Conservation (phyloP, 768 basidiomycete genomes). For the Tulasnella sp. region DNA sequence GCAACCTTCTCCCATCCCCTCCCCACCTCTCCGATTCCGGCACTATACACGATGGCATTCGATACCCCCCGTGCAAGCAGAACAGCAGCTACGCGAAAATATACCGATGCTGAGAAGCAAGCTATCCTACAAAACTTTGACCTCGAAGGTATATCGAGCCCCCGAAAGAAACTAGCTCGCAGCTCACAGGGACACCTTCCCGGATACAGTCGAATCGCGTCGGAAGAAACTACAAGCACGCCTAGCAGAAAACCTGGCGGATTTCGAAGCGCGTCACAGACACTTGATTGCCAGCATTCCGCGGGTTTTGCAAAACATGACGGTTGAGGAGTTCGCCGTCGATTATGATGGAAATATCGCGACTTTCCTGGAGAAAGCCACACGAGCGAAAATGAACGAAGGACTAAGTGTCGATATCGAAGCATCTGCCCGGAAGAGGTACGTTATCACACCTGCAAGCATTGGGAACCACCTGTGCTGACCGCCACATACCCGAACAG, state of each 20-base stretch:
- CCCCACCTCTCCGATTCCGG: background rate
- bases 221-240: slow-evolving; percentile 10
- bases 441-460: background rate
- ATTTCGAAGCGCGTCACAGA: slow-evolving; percentile 28
- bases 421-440: slow-evolving; percentile 30
- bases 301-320: slow-evolving; percentile 28
- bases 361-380: slow-evolving; percentile 18
- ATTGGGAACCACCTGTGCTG: background rate
- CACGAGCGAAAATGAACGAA: slow-evolving; percentile 24
- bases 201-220: slow-evolving; percentile 25
- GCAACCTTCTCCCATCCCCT: background rate
- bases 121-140: slow-evolving; percentile 29
- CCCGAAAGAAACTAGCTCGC: background rate
- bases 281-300: slow-evolving; percentile 29
- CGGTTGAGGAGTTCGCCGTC: slow-evolving; percentile 29
- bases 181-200: background rate
- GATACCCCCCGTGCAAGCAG: background rate
- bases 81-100: slow-evolving; percentile 6
- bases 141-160: slow-evolving; percentile 26
- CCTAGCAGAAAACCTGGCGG: slow-evolving; percentile 15
- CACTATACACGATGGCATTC: background rate
- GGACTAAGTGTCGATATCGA: slow-evolving; percentile 27
- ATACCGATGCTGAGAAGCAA: slow-evolving; percentile 27
- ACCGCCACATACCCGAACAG: background rate
- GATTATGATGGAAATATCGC: slow-evolving; percentile 30